Conservation (phyloP, 257 asterid species). For the Echites panduratus region DNA sequence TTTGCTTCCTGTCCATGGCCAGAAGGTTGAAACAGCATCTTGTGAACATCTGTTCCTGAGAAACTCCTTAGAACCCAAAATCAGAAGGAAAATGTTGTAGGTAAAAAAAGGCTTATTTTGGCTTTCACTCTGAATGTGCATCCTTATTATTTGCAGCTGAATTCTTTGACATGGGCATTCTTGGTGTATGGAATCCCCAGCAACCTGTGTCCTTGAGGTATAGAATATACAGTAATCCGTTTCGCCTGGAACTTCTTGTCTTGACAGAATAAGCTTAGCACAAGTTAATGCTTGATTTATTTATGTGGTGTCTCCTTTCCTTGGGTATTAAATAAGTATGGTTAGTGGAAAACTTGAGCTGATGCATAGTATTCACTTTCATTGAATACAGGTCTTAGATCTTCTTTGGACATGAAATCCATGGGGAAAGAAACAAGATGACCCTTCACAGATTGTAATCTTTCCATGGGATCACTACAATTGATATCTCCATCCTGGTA, state of each 20-base stretch:
- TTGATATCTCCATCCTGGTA: slow-evolving; percentile 61
- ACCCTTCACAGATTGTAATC: slow-evolving; percentile 63
- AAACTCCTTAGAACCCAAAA: not conserved
- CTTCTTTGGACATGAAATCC: slow-evolving; percentile 91
- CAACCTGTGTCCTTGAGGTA: not conserved
- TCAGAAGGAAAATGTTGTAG: not conserved
- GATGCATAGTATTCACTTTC: slow-evolving; percentile 97
- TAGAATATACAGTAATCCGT: too few relatives aligned
- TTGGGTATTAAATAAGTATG: not conserved
- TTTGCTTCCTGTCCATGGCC: not conserved
- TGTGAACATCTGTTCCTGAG: not conserved
- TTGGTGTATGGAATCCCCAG: not conserved
- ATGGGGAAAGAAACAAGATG: slow-evolving; percentile 92
- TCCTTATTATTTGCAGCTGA: not conserved
- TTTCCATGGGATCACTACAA: slow-evolving; percentile 80
- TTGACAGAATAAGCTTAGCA: not conserved
- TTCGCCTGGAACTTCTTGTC: not conserved
- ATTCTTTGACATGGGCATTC: not conserved
- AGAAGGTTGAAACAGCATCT: not conserved
- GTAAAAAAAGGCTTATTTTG: not conserved
- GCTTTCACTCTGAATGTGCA: not conserved
- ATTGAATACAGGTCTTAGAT: slow-evolving; percentile 82
- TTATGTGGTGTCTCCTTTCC: not conserved
- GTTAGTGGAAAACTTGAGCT: slow-evolving; percentile 80
- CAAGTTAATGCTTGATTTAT: not conserved